Evolutionary conservation across 2,329 filamentous ascomycete species (phyloP).

Genomic region (Claviceps africana): DNA sequence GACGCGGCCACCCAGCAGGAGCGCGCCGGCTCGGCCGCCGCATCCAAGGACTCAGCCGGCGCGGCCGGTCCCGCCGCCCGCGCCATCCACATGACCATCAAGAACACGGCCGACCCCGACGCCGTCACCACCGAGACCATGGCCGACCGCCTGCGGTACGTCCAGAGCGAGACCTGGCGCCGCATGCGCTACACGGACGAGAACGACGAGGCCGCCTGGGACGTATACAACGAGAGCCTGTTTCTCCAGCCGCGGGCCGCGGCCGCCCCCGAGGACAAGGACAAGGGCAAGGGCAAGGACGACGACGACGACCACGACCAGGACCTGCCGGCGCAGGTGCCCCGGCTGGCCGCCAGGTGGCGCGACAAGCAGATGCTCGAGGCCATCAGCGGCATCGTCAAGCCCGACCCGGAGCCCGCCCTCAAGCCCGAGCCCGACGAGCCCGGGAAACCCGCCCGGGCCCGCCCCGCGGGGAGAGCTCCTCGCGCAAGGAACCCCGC

Average conservation of each 20-base stretch:
- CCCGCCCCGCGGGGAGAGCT: constrained; percentile 7
- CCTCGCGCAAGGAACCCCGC: background rate
- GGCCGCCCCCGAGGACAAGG: background rate
- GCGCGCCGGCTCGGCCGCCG: constrained; percentile 26
- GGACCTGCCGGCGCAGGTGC: constrained; percentile 22
- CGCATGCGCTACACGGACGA: constrained; percentile 70
- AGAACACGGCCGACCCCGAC: constrained; percentile 56
- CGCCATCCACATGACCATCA: constrained; percentile 77
- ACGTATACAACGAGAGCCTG: constrained; percentile 59
- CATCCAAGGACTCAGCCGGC: constrained; percentile 21
- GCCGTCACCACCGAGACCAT: constrained; percentile 55
- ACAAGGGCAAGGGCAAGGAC: constrained; percentile 2
- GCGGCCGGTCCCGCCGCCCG: constrained; percentile 43
- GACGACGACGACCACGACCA: constrained; percentile 4
- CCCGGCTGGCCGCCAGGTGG: constrained; percentile 27
- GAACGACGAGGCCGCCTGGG: constrained; percentile 61
- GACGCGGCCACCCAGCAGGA: constrained; percentile 70
- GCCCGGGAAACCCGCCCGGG: background rate
- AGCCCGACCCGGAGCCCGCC: constrained; percentile 14
- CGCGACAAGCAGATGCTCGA: constrained; percentile 29
- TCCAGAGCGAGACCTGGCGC: constrained; percentile 74
- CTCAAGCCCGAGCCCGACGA: constrained; percentile 1
- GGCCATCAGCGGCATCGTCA: constrained; percentile 30
- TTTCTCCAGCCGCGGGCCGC: constrained; percentile 21
- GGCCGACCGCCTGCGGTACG: constrained; percentile 58